phyloP scores from a whole-genome alignment of 345 rosid species.

The Eucalyptus curtisii region DNA sequence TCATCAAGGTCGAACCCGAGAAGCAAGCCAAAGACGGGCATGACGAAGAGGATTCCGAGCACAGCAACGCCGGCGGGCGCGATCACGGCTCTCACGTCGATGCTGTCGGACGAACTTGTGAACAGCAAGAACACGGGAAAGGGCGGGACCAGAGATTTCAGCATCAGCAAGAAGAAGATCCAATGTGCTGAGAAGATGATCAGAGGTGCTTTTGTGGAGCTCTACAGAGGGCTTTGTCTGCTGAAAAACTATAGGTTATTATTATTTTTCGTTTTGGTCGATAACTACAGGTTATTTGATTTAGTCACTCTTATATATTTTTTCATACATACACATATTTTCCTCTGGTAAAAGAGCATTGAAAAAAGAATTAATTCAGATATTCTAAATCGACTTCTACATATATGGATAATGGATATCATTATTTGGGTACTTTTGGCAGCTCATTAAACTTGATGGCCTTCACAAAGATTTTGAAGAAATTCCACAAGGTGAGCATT shows the following conservation, averaged over 20 bases:
- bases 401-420: background rate
- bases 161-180: constrained; percentile 54
- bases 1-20: constrained; percentile 40
- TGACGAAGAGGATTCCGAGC: constrained; percentile 56
- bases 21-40: constrained; percentile 52
- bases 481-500: constrained; percentile 77
- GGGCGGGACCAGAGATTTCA: constrained; percentile 30
- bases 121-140: constrained; percentile 36
- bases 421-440: background rate
- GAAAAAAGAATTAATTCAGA: background rate
- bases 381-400: background rate
- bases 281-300: constrained; percentile 33
- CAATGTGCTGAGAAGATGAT: constrained; percentile 88
- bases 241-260: constrained; percentile 70
- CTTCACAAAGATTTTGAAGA: constrained; percentile 80
- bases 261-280: too few species aligned
- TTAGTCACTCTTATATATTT: background rate
- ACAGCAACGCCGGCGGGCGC: constrained; percentile 30
- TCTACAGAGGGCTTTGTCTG: constrained; percentile 69
- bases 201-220: constrained; percentile 80
- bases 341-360: background rate
- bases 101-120: constrained; percentile 71
- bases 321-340: background rate
- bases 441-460: constrained; percentile 88
- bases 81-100: constrained; percentile 45